Evolutionary conservation across 2,329 filamentous ascomycete genomes (phyloP), one percentile per base, ranked within the genome.

Genomic region (Incumbomyces delicatus): DNA sequence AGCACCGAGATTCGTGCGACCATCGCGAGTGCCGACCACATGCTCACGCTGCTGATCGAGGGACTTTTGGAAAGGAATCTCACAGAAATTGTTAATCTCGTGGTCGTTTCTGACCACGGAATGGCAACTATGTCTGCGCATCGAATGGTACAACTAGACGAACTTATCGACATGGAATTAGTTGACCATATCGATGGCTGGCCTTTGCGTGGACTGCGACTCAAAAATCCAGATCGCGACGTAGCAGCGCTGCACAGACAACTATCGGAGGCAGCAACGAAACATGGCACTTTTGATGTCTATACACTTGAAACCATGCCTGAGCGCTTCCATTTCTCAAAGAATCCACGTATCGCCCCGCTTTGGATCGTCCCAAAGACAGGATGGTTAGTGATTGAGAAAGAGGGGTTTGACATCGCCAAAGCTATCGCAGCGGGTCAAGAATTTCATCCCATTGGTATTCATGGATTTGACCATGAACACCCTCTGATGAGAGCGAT

Each of bases 21-120:
- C 0, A 95, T 98, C 50, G 68, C 70, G 1, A 68, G 77, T n/a
- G 89, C 86, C 1, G 92, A 98, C 63, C 68, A 65, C 1, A 94
- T 96, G 87, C 71, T 98, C 20, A 83, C 80, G 22, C 64, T 76
- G 17, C 68, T 98, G 1, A 83, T 96, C 59, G 64, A 71, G 1
- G 89, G 89, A 0, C 72, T 98, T 0, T 78, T 89, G 51, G 68
- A 76, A 39, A 81, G 92, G 41, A 95, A 96, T 61, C 68, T 98
- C 42, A 95, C 88, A 0, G 63, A 83, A 16, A 85, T 98, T 50
- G 87, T 96, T 60, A 98, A 98, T 55, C 76, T 98, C 6, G 81
- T 98, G 30, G 76, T 98, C n/a, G 90, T 98, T 2, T 95, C 88
- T 0, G 92, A 98, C 62, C 92, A 98, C 62, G 92, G 92, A 42